phyloP scores from a whole-genome alignment of 371 early-diverging fungal genomes.

The Lichtheimia ramosa region DNA sequence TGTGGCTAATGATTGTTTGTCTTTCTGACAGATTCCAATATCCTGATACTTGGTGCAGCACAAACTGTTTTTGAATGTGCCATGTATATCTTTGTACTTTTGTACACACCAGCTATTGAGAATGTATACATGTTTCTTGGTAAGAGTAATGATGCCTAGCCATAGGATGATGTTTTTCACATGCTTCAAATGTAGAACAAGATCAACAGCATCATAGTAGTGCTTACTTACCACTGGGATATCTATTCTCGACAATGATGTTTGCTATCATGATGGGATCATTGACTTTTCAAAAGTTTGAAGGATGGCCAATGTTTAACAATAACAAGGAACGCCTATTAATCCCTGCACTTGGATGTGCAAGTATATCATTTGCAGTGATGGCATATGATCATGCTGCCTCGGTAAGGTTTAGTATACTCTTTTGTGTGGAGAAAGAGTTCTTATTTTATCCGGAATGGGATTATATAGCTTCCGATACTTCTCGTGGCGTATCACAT shows the following conservation, averaged over 20 bases:
- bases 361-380: slow-evolving; percentile 34
- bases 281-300: slow-evolving; percentile 54
- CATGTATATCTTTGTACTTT: slow-evolving; percentile 81
- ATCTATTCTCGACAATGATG: slow-evolving; percentile 76
- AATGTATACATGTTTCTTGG: slow-evolving; percentile 9
- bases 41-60: slow-evolving; percentile 67
- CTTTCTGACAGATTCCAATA: slow-evolving; percentile 40
- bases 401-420: slow-evolving; percentile 24
- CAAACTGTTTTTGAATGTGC: slow-evolving; percentile 78
- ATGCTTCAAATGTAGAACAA: not conserved
- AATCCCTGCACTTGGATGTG: slow-evolving; percentile 28
- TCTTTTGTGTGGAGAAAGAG: not conserved
- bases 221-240: slow-evolving; percentile 47
- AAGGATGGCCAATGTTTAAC: slow-evolving; percentile 7
- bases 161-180: too few species aligned
- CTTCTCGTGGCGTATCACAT: slow-evolving; percentile 36
- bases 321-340: slow-evolving; percentile 29
- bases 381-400: slow-evolving; percentile 31
- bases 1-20: too few species aligned
- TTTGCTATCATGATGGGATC: slow-evolving; percentile 75
- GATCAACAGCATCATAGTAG: not conserved
- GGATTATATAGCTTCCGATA: slow-evolving; percentile 11
- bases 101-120: slow-evolving; percentile 75
- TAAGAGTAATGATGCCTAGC: not conserved
- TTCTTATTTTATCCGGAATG: not conserved